Percentiles rank a stretch among this genome's conserved stretches.
phyloP scores from a whole-genome alignment of 192 early-diverging fungal species.

The Rhizoclosmatium sp. region DNA sequence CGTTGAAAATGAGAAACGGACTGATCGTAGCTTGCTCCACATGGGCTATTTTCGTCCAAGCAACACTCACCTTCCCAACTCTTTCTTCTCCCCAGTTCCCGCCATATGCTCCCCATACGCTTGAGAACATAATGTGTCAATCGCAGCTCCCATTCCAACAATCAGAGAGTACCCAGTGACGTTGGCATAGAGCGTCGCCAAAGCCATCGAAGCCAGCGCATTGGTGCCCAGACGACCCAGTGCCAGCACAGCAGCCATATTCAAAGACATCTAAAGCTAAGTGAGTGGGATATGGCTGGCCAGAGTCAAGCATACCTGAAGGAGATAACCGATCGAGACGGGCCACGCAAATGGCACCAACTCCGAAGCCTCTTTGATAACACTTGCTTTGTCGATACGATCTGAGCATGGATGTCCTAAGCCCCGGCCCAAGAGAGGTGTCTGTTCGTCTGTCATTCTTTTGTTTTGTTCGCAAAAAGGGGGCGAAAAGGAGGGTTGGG shows the following conservation, averaged over 20 bases:
- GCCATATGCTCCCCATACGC: conserved; percentile 40
- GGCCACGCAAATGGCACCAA: conserved; percentile 56
- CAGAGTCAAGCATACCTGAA: conserved; percentile 14
- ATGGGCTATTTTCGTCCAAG: background rate
- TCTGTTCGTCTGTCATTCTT: conserved; percentile 10
- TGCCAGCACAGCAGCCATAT: background rate
- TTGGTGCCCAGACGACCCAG: conserved; percentile 27
- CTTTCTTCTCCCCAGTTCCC: conserved; percentile 44
- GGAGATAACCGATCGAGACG: conserved; percentile 52
- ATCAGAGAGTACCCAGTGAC: conserved; percentile 52
- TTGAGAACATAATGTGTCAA: conserved; percentile 66
- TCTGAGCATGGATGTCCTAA: background rate
- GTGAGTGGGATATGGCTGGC: background rate
- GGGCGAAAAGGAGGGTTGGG: background rate
- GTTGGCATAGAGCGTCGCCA: conserved; percentile 31
- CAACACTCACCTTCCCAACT: conserved; percentile 44
- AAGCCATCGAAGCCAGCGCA: conserved; percentile 26
- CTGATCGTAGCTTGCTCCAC: background rate
- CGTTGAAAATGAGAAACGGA: background rate
- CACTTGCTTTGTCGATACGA: background rate
- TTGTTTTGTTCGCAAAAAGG: background rate
- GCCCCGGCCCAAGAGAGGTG: background rate
- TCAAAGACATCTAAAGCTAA: background rate
- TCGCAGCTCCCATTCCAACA: conserved; percentile 57
- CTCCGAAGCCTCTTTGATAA: conserved; percentile 32